These are phyloP conservation scores for Coccomyxa sp. DNA, from an alignment of 139 green algal species.

Conservation along the genomic window DNA sequence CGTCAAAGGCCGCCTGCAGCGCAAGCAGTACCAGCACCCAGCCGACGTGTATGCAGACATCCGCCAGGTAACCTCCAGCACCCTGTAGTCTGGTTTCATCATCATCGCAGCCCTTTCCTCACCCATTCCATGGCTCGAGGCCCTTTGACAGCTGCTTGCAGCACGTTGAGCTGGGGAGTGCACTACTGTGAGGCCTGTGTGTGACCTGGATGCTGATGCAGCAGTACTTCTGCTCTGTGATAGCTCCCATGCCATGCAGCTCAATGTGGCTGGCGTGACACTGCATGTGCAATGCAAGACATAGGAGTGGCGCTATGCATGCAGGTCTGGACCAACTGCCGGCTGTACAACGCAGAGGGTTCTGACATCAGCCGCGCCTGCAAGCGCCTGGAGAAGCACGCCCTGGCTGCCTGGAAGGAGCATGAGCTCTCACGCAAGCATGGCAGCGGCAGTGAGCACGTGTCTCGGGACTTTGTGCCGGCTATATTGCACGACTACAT, in stretches of 20 bases:
- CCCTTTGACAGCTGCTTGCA: too few relatives aligned
- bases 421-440: slow-evolving; percentile 9
- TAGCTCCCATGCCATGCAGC: neutral
- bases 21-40: slow-evolving; percentile 10
- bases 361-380: slow-evolving; percentile 7
- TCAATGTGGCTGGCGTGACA: neutral
- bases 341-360: slow-evolving; percentile 15
- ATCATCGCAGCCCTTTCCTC: too few relatives aligned
- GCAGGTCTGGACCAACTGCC: slow-evolving; percentile 41
- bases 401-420: slow-evolving; percentile 10
- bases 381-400: slow-evolving; percentile 3
- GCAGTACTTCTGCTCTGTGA: too few relatives aligned
- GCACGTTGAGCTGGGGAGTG: too few relatives aligned
- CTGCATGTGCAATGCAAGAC: neutral
- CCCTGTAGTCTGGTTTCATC: too few relatives aligned
- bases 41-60: neutral
- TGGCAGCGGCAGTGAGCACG: too few relatives aligned
- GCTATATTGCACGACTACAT: too few relatives aligned
- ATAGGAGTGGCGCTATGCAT: too few relatives aligned
- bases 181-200: too few relatives aligned
- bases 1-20: slow-evolving; percentile 28
- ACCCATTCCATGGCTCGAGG: too few relatives aligned
- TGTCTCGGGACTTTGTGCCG: too few relatives aligned
- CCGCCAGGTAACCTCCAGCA: neutral
- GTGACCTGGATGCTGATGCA: too few relatives aligned